These are phyloP conservation scores for Trichoderma afroharzianum DNA, from an alignment of 2,329 filamentous ascomycete genomes.

Conservation along the genomic window DNA sequence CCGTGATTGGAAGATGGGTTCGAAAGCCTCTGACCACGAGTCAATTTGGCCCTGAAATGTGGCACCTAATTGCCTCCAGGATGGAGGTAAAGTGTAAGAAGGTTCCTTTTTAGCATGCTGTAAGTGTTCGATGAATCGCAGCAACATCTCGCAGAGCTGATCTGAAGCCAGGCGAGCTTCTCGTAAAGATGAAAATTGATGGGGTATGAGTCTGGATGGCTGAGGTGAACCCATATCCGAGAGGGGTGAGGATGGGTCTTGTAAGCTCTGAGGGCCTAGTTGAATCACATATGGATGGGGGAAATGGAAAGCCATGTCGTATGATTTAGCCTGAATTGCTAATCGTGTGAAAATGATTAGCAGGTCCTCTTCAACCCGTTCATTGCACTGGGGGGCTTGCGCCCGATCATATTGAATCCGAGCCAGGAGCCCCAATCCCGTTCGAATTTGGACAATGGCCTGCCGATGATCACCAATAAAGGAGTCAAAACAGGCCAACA, in stretches of 20 bases:
- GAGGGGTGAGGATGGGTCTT: conserved; percentile 28
- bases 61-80: conserved; percentile 45
- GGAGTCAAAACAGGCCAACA: conserved; percentile 66
- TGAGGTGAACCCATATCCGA: conserved; percentile 43
- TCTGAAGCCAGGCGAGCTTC: conserved; percentile 58
- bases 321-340: conserved; percentile 63
- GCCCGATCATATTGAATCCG: conserved; percentile 35
- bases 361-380: conserved; percentile 55
- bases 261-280: conserved; percentile 34
- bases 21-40: conserved; percentile 55
- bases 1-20: conserved; percentile 50
- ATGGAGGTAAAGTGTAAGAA: conserved; percentile 50
- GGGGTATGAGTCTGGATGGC: conserved; percentile 23
- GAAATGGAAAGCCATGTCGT: conserved; percentile 66
- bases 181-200: conserved; percentile 45
- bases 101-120: conserved; percentile 46
- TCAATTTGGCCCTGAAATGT: conserved; percentile 49
- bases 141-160: conserved; percentile 51
- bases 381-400: conserved; percentile 29
- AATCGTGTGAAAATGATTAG: conserved; percentile 61
- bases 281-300: conserved; percentile 59
- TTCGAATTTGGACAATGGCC: conserved; percentile 60
- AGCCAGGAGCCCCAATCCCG: conserved; percentile 53
- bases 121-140: conserved; percentile 57
- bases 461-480: conserved; percentile 62